These are phyloP conservation scores for Pyrenophora tritici-repentis DNA, from an alignment of 2,329 filamentous ascomycete genomes.

Conservation along the genomic window DNA sequence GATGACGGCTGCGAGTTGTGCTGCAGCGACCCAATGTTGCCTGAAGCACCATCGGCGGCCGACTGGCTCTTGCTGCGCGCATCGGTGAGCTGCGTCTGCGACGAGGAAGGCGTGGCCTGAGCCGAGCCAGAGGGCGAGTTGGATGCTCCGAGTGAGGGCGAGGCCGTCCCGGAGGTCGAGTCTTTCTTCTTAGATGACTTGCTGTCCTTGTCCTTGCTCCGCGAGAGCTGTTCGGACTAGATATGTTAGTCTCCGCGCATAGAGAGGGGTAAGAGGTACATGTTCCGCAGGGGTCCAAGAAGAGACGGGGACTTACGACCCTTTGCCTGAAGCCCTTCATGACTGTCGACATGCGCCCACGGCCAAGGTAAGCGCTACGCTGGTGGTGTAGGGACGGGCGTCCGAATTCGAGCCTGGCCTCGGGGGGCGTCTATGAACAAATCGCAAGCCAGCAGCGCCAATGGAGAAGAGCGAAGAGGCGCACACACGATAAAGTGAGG, in stretches of 20 bases:
- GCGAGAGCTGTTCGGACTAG: conserved; percentile 82
- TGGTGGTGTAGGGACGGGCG: conserved; percentile 32
- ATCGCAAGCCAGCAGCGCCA: conserved; percentile 35
- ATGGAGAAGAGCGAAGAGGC: conserved; percentile 29
- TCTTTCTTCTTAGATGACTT: conserved; percentile 76
- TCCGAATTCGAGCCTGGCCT: conserved; percentile 29
- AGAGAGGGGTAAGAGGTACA: conserved; percentile 29
- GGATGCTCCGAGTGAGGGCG: conserved; percentile 67
- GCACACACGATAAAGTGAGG: conserved; percentile 22
- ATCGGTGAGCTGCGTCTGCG: conserved; percentile 84
- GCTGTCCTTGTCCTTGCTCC: conserved; percentile 81
- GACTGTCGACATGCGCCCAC: conserved; percentile 55
- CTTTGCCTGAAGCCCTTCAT: conserved; percentile 98
- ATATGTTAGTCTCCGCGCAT: conserved; percentile 54
- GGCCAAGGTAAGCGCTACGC: conserved; percentile 38
- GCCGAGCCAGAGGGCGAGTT: conserved; percentile 65
- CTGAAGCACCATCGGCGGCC: conserved; percentile 38
- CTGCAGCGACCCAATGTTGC: conserved; percentile 33
- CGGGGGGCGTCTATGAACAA: conserved; percentile 27
- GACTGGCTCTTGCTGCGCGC: conserved; percentile 80
- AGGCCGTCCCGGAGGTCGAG: conserved; percentile 69
- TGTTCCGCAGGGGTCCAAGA: conserved; percentile 27
- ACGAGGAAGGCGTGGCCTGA: conserved; percentile 81
- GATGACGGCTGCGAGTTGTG: conserved; percentile 39
- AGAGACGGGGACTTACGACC: conserved; percentile 72